Evolutionary conservation across 2,329 filamentous ascomycete genomes (phyloP).

Genomic region (Juglanconis sp.): DNA sequence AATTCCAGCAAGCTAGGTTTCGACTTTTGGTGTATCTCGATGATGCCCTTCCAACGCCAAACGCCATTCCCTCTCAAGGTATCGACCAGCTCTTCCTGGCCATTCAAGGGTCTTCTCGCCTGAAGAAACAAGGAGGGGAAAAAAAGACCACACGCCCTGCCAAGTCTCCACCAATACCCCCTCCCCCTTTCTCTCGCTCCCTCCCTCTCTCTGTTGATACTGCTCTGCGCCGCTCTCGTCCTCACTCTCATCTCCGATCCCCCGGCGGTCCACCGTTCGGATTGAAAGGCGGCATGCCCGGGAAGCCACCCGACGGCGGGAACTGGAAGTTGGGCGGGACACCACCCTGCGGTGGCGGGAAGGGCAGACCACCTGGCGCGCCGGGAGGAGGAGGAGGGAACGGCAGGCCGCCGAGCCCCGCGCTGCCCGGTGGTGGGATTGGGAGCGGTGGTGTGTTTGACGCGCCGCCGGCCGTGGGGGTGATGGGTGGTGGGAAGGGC

Average conservation of each 20-base stretch:
- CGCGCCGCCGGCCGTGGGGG: conserved; percentile 2
- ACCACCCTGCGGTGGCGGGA: conserved; percentile 19
- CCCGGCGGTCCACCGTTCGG: conserved; percentile 38
- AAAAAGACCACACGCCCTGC: too few relatives aligned
- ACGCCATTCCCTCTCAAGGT: conserved; percentile 1
- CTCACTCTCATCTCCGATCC: conserved; percentile 33
- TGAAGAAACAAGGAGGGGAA: too few relatives aligned
- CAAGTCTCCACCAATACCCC: too few relatives aligned
- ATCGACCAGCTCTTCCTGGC: too few relatives aligned
- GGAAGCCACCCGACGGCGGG: conserved; percentile 31
- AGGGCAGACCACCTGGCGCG: conserved; percentile 25
- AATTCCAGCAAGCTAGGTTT: neutral
- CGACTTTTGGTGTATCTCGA: conserved; percentile 1
- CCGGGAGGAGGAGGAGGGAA: conserved; percentile 46
- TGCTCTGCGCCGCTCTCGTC: too few relatives aligned
- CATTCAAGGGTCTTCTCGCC: too few relatives aligned
- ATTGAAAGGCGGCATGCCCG: conserved; percentile 38
- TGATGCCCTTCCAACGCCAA: conserved; percentile 9
- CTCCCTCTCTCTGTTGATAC: too few relatives aligned
- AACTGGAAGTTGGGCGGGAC: conserved; percentile 52
- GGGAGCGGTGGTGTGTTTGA: conserved; percentile 23
- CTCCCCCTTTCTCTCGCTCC: too few relatives aligned
- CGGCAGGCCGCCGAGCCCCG: conserved; percentile 34
- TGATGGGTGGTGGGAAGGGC: conserved; percentile 23
- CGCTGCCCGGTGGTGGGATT: conserved; percentile 38